Evolutionary conservation across 2,329 filamentous ascomycete species (phyloP), one percentile per base, ranked within the genome.

Genomic region (Annulohypoxylon truncatum): DNA sequence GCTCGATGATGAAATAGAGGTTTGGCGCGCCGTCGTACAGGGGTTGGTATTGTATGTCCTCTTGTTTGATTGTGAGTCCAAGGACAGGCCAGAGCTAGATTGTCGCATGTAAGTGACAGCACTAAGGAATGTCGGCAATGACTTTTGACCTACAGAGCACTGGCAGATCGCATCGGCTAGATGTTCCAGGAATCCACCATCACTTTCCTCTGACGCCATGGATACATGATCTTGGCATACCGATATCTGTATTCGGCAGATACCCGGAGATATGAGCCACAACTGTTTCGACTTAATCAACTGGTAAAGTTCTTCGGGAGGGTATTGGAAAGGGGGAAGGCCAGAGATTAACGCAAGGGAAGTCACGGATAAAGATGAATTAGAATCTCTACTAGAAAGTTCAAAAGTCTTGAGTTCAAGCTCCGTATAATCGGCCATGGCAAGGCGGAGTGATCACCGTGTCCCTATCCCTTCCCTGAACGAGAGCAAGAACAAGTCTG

Each of bases 1-100:
- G 75, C 56, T 77, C 71, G 13, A 77, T 57, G 42, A 69, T 73
- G 42, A 77, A 73, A 64, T 71, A 77, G 2, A 78, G 60, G 42
- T 75, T 76, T 22, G 76, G 74, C 3, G 50, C 62, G 12, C 66
- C 72, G 13, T 66, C 60, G n/a, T 67, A 61, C 26, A 65, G 40
- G 18, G 61, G 56, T 2, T 71, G 63, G 54, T 74, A 71, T 7
- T 71, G 67, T 51, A 76, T 53, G 10, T 72, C 70, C 2, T 73
- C 61, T 53, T 69, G 52, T 13, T 68, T 50, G 26, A 74, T 71
- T 1, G 42, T 62, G 4, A 78, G 68, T 10, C 74, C 74, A 52
- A 77, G 72, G 8, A 63, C 55, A 4, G 61, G 38, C 76, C 76
- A 78, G 9, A 77, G 15, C 76, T 78, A 51, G 18, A 46, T 3